These are phyloP conservation scores for Alternaria metachromatica DNA, from an alignment of 2,329 filamentous ascomycete genomes.

Conservation along the genomic window DNA sequence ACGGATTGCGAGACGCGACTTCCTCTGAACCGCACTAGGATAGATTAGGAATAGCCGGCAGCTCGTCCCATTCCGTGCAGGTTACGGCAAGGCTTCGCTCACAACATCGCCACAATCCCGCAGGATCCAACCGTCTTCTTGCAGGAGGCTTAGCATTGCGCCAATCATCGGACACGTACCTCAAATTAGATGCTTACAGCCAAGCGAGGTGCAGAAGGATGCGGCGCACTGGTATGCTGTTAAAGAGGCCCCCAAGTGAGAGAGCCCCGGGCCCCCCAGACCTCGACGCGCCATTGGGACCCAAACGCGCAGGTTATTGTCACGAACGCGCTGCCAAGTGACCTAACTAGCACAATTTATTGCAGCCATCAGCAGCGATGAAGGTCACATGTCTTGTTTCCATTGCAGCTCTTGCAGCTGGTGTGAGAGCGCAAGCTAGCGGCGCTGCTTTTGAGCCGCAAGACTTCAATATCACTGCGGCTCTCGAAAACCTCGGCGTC, in stretches of 20 bases:
- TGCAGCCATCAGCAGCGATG: background rate
- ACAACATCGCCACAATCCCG: background rate
- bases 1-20: background rate
- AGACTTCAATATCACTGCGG: slow-evolving; percentile 4
- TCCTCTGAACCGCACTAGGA: background rate
- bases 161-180: background rate
- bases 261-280: background rate
- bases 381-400: background rate
- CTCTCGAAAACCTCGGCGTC: slow-evolving; percentile 1
- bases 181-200: background rate
- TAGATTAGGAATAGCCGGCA: background rate
- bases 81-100: background rate
- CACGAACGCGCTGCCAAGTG: background rate
- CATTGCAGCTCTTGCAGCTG: background rate
- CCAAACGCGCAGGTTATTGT: background rate
- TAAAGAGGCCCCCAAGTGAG: background rate
- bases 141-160: background rate
- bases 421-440: background rate
- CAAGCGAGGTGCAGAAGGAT: background rate
- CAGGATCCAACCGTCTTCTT: background rate
- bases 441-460: background rate
- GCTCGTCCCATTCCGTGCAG: background rate
- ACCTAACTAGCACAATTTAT: background rate
- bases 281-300: background rate
- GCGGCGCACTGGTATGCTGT: background rate